Evolutionary conservation across 2,329 filamentous ascomycete species (phyloP).

Genomic region (Fusarium sp.): DNA sequence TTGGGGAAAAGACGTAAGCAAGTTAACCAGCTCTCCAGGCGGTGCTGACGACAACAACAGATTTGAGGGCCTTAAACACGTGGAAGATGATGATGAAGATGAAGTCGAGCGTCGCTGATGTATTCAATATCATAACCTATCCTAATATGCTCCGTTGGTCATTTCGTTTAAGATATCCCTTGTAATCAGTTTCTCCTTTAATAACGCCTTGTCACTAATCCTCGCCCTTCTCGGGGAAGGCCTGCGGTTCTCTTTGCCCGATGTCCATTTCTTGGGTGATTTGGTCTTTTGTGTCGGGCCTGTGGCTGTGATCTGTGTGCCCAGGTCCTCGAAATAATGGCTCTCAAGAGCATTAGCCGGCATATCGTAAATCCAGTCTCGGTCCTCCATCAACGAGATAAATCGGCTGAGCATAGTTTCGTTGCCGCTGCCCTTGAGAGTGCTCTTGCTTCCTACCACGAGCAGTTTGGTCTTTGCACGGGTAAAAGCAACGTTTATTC

Average conservation of each 20-base stretch:
- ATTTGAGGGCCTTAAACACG: constrained; percentile 52
- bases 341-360: constrained; percentile 73
- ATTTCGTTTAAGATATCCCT: constrained; percentile 85
- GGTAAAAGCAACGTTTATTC: constrained; percentile 97
- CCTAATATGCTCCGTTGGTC: constrained; percentile 60
- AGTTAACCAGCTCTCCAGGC: neutral
- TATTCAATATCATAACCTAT: constrained; percentile 12
- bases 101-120: neutral
- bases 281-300: constrained; percentile 48
- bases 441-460: constrained; percentile 86
- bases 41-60: constrained; percentile 44
- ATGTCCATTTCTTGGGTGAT: constrained; percentile 49
- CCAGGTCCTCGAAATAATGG: constrained; percentile 77
- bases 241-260: constrained; percentile 63
- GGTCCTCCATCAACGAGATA: constrained; percentile 81
- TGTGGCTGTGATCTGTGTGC: constrained; percentile 64
- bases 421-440: constrained; percentile 79
- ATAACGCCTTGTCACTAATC: constrained; percentile 72
- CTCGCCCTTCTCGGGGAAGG: constrained; percentile 70
- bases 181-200: constrained; percentile 78
- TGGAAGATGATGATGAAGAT: constrained; percentile 44
- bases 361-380: constrained; percentile 86
- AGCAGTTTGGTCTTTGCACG: constrained; percentile 93
- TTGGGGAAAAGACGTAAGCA: constrained; percentile 67
- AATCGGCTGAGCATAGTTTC: constrained; percentile 86